Evolutionary conservation across 2,329 filamentous ascomycete genomes (phyloP), one percentile per base, ranked within the genome.

Genomic region (Rhynchosporium secalis): DNA sequence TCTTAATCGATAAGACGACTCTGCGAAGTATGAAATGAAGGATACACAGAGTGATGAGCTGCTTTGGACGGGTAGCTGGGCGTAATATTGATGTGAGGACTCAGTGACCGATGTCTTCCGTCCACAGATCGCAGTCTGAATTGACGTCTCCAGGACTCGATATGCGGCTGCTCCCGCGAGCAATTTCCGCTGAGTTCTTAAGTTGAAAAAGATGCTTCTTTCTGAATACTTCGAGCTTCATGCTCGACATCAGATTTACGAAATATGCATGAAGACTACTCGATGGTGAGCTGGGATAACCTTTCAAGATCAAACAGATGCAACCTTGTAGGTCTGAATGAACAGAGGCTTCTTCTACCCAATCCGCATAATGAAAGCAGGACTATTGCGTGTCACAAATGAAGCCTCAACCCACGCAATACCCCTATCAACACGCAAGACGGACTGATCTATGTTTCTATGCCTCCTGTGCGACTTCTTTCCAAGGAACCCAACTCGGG

Each of bases 91-190:
- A 38, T 56, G 52, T 43, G 20, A 43, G 48, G 52, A 43, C 38
- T 31, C 52, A 43, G 12, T 20, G 20, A 20, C 20, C 1, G 20
- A 20, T 20, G 20, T 20, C 20, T 20, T 20, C 20, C 20, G 20
- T 20, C 20, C 20, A 20, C 4, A 43, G 36, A 31, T 43, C 36
- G 52, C 38, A 43, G 52, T 38, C 52, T 56, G n/a, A 8, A 3
- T 28, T 41, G 9, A 29, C 40, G 9, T 36, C 38, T 38, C 20
- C 38, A 56, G 9, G 6, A 36, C 31, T 38, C 46, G n/a, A n/a
- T 26, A 56, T 43, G 9, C 52, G 52, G 52, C 52, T 43, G 52
- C 43, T 45, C 26, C 52, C 52, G 52, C 41, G 26, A 43, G n/a
- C 20, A 31, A 4, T 38, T 56, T 28, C 9, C 26, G 29, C 31